Evolutionary conservation across 495 filamentous ascomycete species (phyloP).

Genomic region (Stereocaulon alpinum): DNA sequence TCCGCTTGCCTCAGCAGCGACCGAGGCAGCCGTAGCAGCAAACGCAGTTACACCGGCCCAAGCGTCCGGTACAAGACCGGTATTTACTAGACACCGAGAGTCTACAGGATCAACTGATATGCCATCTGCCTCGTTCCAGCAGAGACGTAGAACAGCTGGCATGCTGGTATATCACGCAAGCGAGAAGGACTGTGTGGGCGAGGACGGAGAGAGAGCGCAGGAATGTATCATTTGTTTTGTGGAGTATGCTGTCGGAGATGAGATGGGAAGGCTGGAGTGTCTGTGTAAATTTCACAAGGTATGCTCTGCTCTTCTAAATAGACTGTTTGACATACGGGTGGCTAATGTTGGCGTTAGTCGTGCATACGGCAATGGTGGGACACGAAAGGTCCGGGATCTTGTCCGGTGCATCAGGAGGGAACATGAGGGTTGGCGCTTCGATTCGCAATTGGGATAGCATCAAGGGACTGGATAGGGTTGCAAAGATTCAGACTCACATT

Average conservation of each 20-base stretch:
- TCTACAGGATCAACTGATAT: constrained; percentile 5
- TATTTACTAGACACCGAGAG: background rate
- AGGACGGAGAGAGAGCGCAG: constrained; percentile 39
- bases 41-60: constrained; percentile 15
- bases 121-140: constrained; percentile 4
- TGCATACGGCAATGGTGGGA: constrained; percentile 27
- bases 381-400: constrained; percentile 22
- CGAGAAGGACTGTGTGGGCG: constrained; percentile 81
- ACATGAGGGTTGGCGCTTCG: background rate
- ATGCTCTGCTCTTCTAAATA: constrained; percentile 30
- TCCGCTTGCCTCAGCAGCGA: constrained; percentile 18
- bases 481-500: no score
- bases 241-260: constrained; percentile 78
- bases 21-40: constrained; percentile 16
- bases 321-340: background rate
- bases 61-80: constrained; percentile 11
- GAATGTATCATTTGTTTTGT: constrained; percentile 97
- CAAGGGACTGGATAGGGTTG: no score
- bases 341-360: constrained; percentile 4
- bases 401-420: constrained; percentile 23
- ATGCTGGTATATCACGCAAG: constrained; percentile 71
- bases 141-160: constrained; percentile 21
- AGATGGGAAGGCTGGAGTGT: constrained; percentile 80
- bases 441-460: background rate
- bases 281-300: constrained; percentile 81